Base-by-base conservation (phyloP, 164 flowering plant species). In the Nymphaea thermarum region DNA sequence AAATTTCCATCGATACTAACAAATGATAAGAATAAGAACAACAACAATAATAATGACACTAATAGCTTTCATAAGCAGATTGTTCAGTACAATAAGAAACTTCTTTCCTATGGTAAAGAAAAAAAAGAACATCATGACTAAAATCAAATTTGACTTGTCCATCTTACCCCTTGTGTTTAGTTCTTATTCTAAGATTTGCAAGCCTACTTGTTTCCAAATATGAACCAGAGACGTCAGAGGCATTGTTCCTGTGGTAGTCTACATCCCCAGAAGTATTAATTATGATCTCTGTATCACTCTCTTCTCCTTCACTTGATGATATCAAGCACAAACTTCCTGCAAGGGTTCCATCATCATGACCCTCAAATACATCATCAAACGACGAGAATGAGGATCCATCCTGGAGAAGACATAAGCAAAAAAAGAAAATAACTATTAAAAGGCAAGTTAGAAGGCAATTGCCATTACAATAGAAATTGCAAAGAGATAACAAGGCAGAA, bases 231-330 rank as follows among this genome's bases (percentile, higher is more conserved):
- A 68, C 73, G 4, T 72, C 73, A 10, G 65, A 71, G 16, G 78
- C 83, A n/a, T 65, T 78, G 2, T 62, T 44, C 47, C 77, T 64
- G 61, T 93, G 85, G 72, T 85, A 75, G 68, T 93, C 96, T 72
- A 79, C 77, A 71, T 91, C 97, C 42, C 70, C 62, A 51, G 85
- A 64, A 36, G 96, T 87, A 72, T 78, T 82, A 43, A 91, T 43
- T 10, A 85, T 43, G 60, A 81, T 44, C 4, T 93, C 98, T 15
- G 79, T 72, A 73, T 93, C 97, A 71, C 89, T 86, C 3, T 62
- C 64, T 71, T 93, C 98, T 60, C 87, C 87, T 14, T 86, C 98
- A 77, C 97, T 93, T 3, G 92, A 84, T 18, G 88, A 86, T 18
- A 73, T 42, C 53, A 73, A 65, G 65, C 76, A 80, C 14, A 60